Evolutionary conservation across 306 rosid species (phyloP).

Genomic region (Lathyrus aphaca): DNA sequence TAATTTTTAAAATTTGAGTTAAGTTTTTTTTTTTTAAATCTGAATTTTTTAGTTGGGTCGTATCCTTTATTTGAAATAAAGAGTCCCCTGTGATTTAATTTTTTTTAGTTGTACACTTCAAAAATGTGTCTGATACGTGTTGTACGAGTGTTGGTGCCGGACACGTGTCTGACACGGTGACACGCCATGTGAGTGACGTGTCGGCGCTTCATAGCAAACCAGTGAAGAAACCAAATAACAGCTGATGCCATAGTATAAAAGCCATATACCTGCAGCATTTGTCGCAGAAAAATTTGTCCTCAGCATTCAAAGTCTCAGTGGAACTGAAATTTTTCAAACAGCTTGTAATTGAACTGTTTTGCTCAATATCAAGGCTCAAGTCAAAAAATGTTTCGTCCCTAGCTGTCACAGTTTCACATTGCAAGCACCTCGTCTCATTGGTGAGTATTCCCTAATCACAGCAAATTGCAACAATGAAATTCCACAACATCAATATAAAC

Average conservation of each 20-base stretch:
- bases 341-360: constrained; percentile 98
- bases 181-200: too few relatives aligned
- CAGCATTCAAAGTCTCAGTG: constrained; percentile 95
- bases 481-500: constrained; percentile 33
- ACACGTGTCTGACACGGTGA: too few relatives aligned
- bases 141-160: too few relatives aligned
- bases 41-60: too few relatives aligned
- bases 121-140: too few relatives aligned
- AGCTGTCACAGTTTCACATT: constrained; percentile 97
- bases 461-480: constrained; percentile 46
- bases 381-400: constrained; percentile 97
- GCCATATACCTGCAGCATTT: constrained; percentile 93
- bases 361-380: constrained; percentile 98
- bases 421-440: constrained; percentile 97
- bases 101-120: too few relatives aligned
- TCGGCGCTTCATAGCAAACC: too few relatives aligned
- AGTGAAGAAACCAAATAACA: constrained; percentile 32
- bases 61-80: too few relatives aligned
- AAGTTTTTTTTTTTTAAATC: too few relatives aligned
- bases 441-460: constrained; percentile 91
- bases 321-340: constrained; percentile 99
- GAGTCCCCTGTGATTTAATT: too few relatives aligned
- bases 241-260: constrained; percentile 21
- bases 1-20: too few relatives aligned
- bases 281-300: constrained; percentile 98